Conservation (phyloP, 352 stramenopile species). For the Phytophthora sp. region DNA sequence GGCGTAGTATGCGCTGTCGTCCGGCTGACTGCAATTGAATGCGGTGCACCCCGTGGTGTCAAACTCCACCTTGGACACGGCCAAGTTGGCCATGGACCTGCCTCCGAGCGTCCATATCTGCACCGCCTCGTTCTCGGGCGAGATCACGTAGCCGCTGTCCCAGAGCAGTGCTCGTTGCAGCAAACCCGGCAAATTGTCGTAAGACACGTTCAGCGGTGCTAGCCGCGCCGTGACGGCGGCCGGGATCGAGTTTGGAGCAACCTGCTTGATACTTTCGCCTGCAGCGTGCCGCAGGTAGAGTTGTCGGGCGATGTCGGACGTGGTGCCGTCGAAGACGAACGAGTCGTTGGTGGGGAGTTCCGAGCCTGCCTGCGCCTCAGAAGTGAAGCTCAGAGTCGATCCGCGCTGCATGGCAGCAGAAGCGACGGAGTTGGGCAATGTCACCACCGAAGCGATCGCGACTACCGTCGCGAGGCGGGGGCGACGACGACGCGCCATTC, state of each 20-base stretch:
- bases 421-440: not conserved
- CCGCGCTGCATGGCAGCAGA: conserved; percentile 10
- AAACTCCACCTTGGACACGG: conserved; percentile 36
- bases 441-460: not conserved
- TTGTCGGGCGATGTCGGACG: conserved; percentile 41
- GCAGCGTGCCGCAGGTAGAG: conserved; percentile 32
- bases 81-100: conserved; percentile 35
- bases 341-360: conserved; percentile 25
- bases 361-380: conserved; percentile 9
- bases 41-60: conserved; percentile 34
- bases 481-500: conserved; percentile 24
- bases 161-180: conserved; percentile 44
- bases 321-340: conserved; percentile 38
- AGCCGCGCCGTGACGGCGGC: conserved; percentile 21
- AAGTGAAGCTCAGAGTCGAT: conserved; percentile 23
- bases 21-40: conserved; percentile 33
- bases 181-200: conserved; percentile 29
- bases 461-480: conserved; percentile 7
- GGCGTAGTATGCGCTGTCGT: conserved; percentile 17
- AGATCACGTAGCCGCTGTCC: conserved; percentile 41
- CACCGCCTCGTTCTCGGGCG: conserved; percentile 31
- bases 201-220: conserved; percentile 17
- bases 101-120: conserved; percentile 41
- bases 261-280: conserved; percentile 19
- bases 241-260: conserved; percentile 22